Evolutionary conservation across 108 stramenopile genomes (phyloP), one percentile per base, ranked within the genome.

Genomic region (Pseudonitzschia pungens): DNA sequence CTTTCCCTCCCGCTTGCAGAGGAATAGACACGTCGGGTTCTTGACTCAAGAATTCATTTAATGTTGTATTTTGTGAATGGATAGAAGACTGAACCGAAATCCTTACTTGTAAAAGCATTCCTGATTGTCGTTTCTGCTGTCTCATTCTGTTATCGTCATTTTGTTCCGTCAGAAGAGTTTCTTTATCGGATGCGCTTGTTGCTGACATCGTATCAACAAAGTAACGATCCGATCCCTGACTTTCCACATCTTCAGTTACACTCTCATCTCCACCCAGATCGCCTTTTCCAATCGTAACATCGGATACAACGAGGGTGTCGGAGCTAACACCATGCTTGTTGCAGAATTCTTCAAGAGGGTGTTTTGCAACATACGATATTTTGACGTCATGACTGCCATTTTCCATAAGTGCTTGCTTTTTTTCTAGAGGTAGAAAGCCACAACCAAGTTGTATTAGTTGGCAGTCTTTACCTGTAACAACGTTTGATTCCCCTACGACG

Each of bases 331-430:
- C 68, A 26, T 65, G 66, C 4, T 20, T 70, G 20, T 70, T 42
- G 43, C 55, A 65, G n/a, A 69, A 32, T 43, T 73, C 68, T 57
- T 12, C 20, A 14, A 48, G 59, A 18, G 73, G 76, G 24, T 44
- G 26, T 48, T 68, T 54, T 12, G 83, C 78, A 52, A 69, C 70
- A 42, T 83, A 86, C 4, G 74, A 48, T 69, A 94, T 75, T 21
- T 82, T 83, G 24, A 95, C 86, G 51, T 87, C 82, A 68, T 95
- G 86, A 28, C 81, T 70, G 14, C 90, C 92, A 77, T 92, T 87
- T 40, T 79, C 81, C 58, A 95, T 58, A 24, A 92, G 65, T 44
- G 86, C 79, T 1, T 76, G 73, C 12, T 85, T 76, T 8, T 53
- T 53, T 21, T 82, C 71, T 33, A 89, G 44, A 28, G 90, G 90